Conservation (phyloP, 768 basidiomycete species). For the Chalciporus chontae region DNA sequence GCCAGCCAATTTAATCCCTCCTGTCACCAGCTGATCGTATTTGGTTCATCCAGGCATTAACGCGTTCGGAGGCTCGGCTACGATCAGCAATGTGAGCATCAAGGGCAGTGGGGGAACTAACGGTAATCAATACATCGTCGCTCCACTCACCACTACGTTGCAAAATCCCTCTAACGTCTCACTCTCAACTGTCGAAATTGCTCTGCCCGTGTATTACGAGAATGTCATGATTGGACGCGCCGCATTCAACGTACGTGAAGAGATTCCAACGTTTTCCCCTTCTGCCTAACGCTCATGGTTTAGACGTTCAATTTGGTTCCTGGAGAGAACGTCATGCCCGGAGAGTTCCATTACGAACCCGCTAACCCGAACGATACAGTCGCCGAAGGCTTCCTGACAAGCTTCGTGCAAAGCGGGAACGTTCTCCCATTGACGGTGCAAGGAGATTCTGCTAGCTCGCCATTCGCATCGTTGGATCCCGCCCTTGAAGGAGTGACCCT, state of each 20-base stretch:
- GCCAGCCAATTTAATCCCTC: conserved; percentile 1
- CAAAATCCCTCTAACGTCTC: conserved; percentile 69
- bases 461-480: conserved; percentile 55
- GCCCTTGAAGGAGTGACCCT: conserved; percentile 55
- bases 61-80: conserved; percentile 51
- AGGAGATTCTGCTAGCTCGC: conserved; percentile 58
- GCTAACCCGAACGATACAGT: conserved; percentile 61
- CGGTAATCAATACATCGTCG: conserved; percentile 55
- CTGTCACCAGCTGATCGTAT: neutral
- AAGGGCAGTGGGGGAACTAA: conserved; percentile 61
- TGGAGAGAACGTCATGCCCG: conserved; percentile 47
- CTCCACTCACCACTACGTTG: conserved; percentile 55
- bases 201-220: conserved; percentile 57
- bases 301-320: conserved; percentile 58
- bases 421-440: conserved; percentile 50
- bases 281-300: neutral
- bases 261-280: neutral
- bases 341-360: conserved; percentile 70
- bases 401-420: conserved; percentile 54
- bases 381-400: conserved; percentile 57
- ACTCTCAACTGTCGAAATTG: conserved; percentile 52
- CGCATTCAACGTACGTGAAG: conserved; percentile 47
- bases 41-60: conserved; percentile 44
- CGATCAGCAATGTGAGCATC: conserved; percentile 54
- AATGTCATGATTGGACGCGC: conserved; percentile 57